phyloP scores from a whole-genome alignment of 2,329 filamentous ascomycete genomes.

The Fusarium agapanthi region DNA sequence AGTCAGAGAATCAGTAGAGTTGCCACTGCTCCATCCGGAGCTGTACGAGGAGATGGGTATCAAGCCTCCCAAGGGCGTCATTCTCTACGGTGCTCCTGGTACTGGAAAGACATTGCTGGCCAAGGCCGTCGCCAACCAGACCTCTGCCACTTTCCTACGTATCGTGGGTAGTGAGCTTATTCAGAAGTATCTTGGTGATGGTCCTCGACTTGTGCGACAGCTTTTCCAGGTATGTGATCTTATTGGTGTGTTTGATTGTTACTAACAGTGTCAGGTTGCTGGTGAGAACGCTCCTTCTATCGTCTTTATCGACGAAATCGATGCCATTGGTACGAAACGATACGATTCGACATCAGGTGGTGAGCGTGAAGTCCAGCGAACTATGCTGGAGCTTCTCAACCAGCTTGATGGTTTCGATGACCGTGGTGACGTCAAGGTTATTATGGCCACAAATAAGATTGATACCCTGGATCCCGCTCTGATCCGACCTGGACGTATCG shows the following conservation, averaged over 20 bases:
- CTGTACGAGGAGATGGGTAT: conserved; percentile 99
- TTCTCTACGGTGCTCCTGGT: conserved; percentile 95
- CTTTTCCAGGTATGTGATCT: conserved; percentile 76
- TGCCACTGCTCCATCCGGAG: conserved; percentile 94
- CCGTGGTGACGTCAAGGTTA: conserved; percentile 97
- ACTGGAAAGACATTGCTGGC: conserved; percentile 96
- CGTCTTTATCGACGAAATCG: conserved; percentile 99
- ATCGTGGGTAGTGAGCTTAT: conserved; percentile 98
- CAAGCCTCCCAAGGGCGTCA: conserved; percentile 99
- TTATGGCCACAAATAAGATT: conserved; percentile 99
- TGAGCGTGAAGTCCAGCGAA: conserved; percentile 96
- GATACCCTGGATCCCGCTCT: conserved; percentile 95
- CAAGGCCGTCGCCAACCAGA: conserved; percentile 98
- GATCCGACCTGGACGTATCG: conserved; percentile 96
- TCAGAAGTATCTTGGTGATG: conserved; percentile 98
- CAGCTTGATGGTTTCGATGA: conserved; percentile 99
- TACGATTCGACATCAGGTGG: conserved; percentile 98
- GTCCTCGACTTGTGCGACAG: conserved; percentile 91
- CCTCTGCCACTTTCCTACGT: conserved; percentile 96
- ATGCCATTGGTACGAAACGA: conserved; percentile 97
- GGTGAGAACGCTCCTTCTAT: conserved; percentile 97
- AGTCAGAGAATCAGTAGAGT: conserved; percentile 94
- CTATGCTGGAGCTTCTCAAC: conserved; percentile 97
- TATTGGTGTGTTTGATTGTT: neutral
- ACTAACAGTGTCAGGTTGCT: conserved; percentile 69